Evolutionary conservation across 768 basidiomycete species (phyloP).

Genomic region (Hygrocybe punicea): DNA sequence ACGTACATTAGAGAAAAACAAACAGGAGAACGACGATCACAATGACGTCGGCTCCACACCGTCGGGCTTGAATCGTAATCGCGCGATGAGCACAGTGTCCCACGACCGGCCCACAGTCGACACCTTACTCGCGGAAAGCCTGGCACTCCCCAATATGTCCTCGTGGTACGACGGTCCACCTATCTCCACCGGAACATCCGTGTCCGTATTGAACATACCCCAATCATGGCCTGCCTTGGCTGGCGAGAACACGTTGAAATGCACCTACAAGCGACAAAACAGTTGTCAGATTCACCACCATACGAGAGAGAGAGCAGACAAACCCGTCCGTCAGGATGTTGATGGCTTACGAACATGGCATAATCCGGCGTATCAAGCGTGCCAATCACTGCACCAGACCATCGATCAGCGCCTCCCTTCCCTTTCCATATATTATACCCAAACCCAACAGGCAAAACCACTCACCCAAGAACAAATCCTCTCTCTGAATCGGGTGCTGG

Average conservation of each 20-base stretch:
- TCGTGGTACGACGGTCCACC: slow-evolving; percentile 51
- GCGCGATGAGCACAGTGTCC: slow-evolving; percentile 62
- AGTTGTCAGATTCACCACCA: neutral
- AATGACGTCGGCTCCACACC: slow-evolving; percentile 52
- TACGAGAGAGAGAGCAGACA: slow-evolving; percentile 11
- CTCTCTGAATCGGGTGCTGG: slow-evolving; percentile 48
- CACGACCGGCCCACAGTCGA: slow-evolving; percentile 44
- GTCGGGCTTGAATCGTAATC: slow-evolving; percentile 65
- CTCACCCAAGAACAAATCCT: slow-evolving; percentile 56
- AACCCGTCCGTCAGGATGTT: slow-evolving; percentile 59
- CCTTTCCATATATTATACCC: too few species aligned
- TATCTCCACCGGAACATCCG: slow-evolving; percentile 38
- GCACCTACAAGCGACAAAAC: slow-evolving; percentile 37
- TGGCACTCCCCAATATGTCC: slow-evolving; percentile 24
- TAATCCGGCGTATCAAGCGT: slow-evolving; percentile 68
- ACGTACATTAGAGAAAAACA: too few species aligned
- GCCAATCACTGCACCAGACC: slow-evolving; percentile 50
- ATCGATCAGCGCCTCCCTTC: neutral
- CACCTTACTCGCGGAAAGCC: slow-evolving; percentile 49
- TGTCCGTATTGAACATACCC: slow-evolving; percentile 69
- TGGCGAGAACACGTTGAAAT: slow-evolving; percentile 67
- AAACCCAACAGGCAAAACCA: neutral
- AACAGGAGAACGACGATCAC: too few species aligned
- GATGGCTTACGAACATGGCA: slow-evolving; percentile 71
- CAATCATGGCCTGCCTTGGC: slow-evolving; percentile 57